Base-by-base conservation (phyloP, 306 rosid genomes). In the Dalbergia cultrata region DNA sequence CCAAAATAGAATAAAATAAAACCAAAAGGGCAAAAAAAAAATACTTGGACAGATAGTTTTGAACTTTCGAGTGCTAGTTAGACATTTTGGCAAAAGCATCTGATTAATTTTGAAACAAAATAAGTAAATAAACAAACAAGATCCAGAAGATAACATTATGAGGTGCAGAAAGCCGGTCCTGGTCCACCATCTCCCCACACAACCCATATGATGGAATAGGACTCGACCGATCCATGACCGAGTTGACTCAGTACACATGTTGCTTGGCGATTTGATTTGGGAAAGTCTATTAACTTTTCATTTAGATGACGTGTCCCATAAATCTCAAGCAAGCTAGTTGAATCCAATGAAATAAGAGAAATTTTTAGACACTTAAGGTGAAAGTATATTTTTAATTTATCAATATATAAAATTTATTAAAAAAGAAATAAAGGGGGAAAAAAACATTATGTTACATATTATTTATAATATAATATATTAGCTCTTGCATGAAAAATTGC, bases 121-220 rank as follows among this genome's bases (percentile, higher is more conserved):
- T 21, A 58, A 71, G 31, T 22, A 77, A 78, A 76, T 63, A 34
- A 78, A 45, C 19, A 26, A 78, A 56, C 49, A 78, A 70, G 65
- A 56, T 50, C 58, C 13, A 71, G 68, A 57, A 44, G 34, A 77
- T 58, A 82, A 62, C 66, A 77, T 13, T 8, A 39, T 77, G 67
- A 70, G 26, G 70, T 7, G 77, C 43, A 71, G 65, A 71, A 72
- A 71, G 70, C 18, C 5, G 9, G 33, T 61, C 33, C 66, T 71
- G 78, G 86, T 82, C 82, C 86, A 83, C 71, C 79, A 83, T 43
- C 83, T 65, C 47, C 47, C 49, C 69, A 82, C 56, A 21, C 67
- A 26, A 26, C 70, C 75, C 83, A 78, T 49, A 78, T 65, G 77
- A 67, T 10, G 74, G 61, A 18, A 47, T 35, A 62, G 22, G 26